Conservation (phyloP, 2,329 filamentous ascomycete genomes). For the Pseudogymnoascus sp. region DNA sequence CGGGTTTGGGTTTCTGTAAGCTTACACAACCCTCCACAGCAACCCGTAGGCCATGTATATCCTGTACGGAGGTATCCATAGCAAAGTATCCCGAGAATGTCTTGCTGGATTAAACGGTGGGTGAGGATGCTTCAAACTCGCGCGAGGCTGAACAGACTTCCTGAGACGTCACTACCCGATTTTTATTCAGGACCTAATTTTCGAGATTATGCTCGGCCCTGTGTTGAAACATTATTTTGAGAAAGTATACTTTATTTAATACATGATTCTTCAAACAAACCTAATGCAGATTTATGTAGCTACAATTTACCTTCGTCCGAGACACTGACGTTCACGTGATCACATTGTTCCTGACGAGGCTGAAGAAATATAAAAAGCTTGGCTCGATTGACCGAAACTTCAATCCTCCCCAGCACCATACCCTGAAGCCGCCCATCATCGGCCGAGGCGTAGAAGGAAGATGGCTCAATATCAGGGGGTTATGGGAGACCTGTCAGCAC, state of each 20-base stretch:
- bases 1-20: constrained; percentile 13
- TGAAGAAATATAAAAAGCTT: not conserved
- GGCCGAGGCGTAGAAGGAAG: not conserved
- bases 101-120: not conserved
- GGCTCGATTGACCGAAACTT: constrained; percentile 7
- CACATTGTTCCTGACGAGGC: not conserved
- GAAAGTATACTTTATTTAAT: not conserved
- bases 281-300: not conserved
- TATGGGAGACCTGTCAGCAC: constrained; percentile 15
- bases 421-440: not conserved
- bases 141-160: not conserved
- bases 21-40: constrained; percentile 82
- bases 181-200: not conserved
- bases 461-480: constrained; percentile 1
- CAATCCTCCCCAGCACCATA: not conserved
- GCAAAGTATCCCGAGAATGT: not conserved
- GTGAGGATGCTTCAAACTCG: not conserved
- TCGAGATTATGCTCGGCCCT: not conserved
- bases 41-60: constrained; percentile 52
- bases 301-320: not conserved
- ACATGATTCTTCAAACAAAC: not conserved
- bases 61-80: constrained; percentile 21
- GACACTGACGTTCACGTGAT: not conserved
- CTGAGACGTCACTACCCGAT: not conserved
- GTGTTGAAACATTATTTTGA: not conserved